A percentile compares a stretch with the other conserved stretches of the same genome.
These are phyloP conservation scores for Grosmannia serpens DNA, from an alignment of 2,329 filamentous ascomycete species.

Conservation along the genomic window DNA sequence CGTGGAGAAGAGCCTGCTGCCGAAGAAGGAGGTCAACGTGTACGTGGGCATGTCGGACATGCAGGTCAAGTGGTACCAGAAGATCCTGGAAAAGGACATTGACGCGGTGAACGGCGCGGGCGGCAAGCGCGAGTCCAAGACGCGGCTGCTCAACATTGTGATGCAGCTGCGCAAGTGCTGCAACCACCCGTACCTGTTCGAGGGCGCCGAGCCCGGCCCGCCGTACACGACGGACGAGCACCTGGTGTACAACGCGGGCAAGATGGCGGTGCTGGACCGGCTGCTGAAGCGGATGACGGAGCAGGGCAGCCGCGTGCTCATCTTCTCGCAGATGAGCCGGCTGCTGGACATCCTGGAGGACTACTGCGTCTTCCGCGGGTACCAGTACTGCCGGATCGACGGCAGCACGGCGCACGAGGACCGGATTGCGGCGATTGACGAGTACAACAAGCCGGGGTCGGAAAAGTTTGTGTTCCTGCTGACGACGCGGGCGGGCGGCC, in stretches of 20 bases:
- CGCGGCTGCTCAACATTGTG: conserved; percentile 90
- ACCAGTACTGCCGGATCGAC: conserved; percentile 95
- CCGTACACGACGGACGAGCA: conserved; percentile 98
- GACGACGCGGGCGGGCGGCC: conserved; percentile 86
- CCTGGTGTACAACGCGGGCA: conserved; percentile 82
- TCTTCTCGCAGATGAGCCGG: conserved; percentile 99
- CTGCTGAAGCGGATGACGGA: conserved; percentile 71
- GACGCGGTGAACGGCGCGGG: conserved; percentile 95
- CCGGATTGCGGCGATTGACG: conserved; percentile 92
- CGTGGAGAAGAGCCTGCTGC: conserved; percentile 92
- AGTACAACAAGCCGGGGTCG: conserved; percentile 92
- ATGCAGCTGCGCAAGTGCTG: conserved; percentile 99
- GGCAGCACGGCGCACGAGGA: conserved; percentile 95
- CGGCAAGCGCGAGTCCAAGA: conserved; percentile 96
- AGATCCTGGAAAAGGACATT: conserved; percentile 97
- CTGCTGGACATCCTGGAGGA: conserved; percentile 93
- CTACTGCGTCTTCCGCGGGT: conserved; percentile 92
- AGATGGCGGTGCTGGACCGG: conserved; percentile 96
- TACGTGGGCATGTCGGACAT: conserved; percentile 99
- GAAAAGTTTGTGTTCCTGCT: conserved; percentile 96
- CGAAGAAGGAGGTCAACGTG: conserved; percentile 94
- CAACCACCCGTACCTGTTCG: conserved; percentile 96
- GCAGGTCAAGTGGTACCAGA: conserved; percentile 99
- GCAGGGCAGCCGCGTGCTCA: conserved; percentile 89
- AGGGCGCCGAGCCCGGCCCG: conserved; percentile 91